Base-by-base conservation (phyloP, 306 rosid genomes). In the Acacia crassicarpa region DNA sequence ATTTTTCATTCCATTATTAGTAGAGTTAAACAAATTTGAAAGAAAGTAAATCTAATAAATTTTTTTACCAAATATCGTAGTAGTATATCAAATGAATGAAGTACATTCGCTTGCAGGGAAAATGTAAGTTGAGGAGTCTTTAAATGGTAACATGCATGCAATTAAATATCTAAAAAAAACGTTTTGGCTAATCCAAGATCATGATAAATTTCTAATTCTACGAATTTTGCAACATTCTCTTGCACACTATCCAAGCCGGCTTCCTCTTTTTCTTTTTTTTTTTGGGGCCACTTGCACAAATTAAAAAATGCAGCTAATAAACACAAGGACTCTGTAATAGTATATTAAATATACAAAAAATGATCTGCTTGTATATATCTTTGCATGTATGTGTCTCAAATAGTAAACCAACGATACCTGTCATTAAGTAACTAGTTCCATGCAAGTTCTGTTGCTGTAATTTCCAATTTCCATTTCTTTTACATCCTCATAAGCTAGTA, bases 391-490 rank as follows among this genome's bases (percentile, higher is more conserved):
- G 19, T 63, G 14, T 49, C 40, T 22, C 70, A 77, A 23, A n/a
- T 25, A 68, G 49, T 72, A 32, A 85, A 72, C 80, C 51, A 45
- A 65, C 61, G 25, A 25, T 81, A 33, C 62, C 80, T 77, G 74
- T 72, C 82, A 81, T 63, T 71, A 43, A 59, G 67, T 53, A 80
- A 58, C 61, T 6, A 54, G 69, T 81, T 66, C 40, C 56, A 70
- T 12, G 54, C 23, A 16, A 70, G 27, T 70, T 70, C 33, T 70
- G 33, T 43, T 23, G 15, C 54, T n/a, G 12, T 14, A 6, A 44
- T 13, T 44, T 71, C 51, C 46, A 17, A 4, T 30, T 48, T 48
- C 16, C n/a, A 5, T 25, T 76, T 59, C 0, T 59, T 16, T 59
- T 23, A 2, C 40, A n/a, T 38, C 23, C 44, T 81, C 85, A 38